A percentile compares a stretch with the other conserved stretches of the same genome.
Conservation (phyloP, 257 asterid genomes). For the Paraleonurus japonicus region DNA sequence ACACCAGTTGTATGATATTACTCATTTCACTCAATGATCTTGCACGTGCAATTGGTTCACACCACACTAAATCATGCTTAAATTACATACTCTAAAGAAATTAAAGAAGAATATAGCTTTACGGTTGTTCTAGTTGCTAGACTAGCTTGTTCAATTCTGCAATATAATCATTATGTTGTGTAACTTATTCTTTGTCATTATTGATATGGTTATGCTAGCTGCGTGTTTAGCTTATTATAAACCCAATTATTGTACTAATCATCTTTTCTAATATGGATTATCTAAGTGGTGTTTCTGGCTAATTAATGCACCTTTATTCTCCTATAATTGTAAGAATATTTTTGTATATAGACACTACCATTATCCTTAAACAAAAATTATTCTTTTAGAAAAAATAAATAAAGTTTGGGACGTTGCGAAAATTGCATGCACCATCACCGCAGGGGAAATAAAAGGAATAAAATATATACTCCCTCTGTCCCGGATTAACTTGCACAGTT, state of each 20-base stretch:
- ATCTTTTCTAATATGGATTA: background rate
- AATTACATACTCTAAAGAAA: background rate
- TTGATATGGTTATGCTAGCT: conserved; percentile 4
- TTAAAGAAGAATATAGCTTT: background rate
- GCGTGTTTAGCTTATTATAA: conserved; percentile 21
- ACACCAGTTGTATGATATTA: no score
- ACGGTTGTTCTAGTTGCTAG: conserved; percentile 4
- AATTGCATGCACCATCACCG: no score
- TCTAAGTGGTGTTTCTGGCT: background rate
- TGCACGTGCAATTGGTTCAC: no score
- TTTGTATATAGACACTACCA: no score
- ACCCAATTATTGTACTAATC: conserved; percentile 28
- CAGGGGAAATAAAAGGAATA: no score
- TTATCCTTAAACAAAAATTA: no score
- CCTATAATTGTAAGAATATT: background rate
- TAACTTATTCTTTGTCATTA: conserved; percentile 19
- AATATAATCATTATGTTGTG: conserved; percentile 7
- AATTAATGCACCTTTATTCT: background rate
- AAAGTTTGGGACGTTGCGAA: no score
- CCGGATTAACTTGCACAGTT: no score
- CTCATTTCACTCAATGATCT: no score
- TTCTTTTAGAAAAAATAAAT: no score
- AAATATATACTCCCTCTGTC: no score
- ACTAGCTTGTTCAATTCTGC: conserved; percentile 11
- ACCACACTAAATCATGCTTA: no score